Evolutionary conservation across 129 eudicot species (phyloP), one percentile per base, ranked within the genome.

Genomic region (Flaveria sonorensis): DNA sequence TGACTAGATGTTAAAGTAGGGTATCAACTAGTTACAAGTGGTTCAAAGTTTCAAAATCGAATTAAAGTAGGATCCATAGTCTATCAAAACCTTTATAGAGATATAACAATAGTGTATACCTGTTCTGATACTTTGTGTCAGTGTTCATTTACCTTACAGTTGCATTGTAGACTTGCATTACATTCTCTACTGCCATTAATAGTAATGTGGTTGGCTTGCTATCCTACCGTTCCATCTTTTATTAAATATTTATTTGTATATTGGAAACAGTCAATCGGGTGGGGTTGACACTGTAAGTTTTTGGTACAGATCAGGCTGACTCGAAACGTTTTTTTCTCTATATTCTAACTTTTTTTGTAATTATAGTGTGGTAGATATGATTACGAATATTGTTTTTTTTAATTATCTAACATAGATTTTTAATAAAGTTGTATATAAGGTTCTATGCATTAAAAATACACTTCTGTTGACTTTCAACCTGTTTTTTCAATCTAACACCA

Each of bases 111-210:
- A 71, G 47, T 52, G 48, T 52, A 26, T 23, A 15, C 23, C 8
- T 71, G 76, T n/a, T 69, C 56, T 71, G 48, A 71, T 52, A 18
- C n/a, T 24, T 50, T 4, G 23, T 1, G 47, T 4, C n/a, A 3
- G 30, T 52, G 65, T 72, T 72, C 21, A 53, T 3, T 72, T 72
- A 40, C 76, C 32, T 7, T 16, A 62, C 11, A 6, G 40, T 26
- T 52, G 60, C 6, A 52, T 16, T 52, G 9, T 52, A 52, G 60
- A 52, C 60, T 15, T 52, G 2, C 20, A n/a, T 16, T 16, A 52
- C 23, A 52, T n/a, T 52, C 23, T 16, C 2, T 16, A 52, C 59
- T 46, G 15, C 50, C 50, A 11, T 46, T 46, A 46, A 46, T 46
- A 46, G 50, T 46, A 0, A 46, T 46, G 50, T 11, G 50, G 50